Conservation (phyloP, 2,329 filamentous ascomycete species). For the Cryphonectria parasitica region DNA sequence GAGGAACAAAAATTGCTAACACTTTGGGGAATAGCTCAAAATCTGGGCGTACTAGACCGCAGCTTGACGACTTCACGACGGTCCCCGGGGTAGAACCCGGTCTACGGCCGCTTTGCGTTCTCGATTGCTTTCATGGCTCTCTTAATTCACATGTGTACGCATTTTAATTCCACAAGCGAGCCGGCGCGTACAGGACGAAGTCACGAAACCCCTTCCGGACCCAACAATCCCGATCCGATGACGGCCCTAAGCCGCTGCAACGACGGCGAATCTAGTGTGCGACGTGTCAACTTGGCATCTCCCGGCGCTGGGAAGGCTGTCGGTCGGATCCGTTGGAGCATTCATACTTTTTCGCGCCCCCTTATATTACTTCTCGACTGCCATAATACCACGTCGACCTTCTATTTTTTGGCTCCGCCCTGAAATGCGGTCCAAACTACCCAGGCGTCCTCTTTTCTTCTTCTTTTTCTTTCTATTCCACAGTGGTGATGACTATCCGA, state of each 20-base stretch:
- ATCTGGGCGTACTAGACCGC: conserved; percentile 76
- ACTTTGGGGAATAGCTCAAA: conserved; percentile 66
- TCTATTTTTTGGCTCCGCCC: conserved; percentile 15
- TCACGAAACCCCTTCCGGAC: conserved; percentile 46
- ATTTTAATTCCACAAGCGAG: conserved; percentile 45
- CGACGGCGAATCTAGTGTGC: conserved; percentile 32
- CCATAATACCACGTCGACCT: conserved; percentile 24
- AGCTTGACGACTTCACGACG: conserved; percentile 33
- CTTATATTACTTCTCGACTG: conserved; percentile 25
- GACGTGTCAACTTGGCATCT: conserved; percentile 31
- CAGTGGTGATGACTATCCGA: conserved; percentile 19
- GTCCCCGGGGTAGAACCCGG: conserved; percentile 37
- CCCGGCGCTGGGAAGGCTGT: conserved; percentile 15
- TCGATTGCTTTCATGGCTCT: conserved; percentile 39
- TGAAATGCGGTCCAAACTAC: conserved; percentile 24
- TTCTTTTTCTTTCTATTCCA: background rate
- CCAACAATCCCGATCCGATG: conserved; percentile 37
- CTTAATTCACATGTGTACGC: conserved; percentile 46
- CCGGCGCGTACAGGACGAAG: conserved; percentile 52
- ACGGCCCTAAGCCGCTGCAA: conserved; percentile 34
- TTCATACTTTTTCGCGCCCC: conserved; percentile 17
- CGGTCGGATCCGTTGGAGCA: conserved; percentile 18
- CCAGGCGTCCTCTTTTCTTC: conserved; percentile 18
- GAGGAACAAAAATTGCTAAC: conserved; percentile 41
- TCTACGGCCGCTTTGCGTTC: conserved; percentile 33